Evolutionary conservation across 805 yeast species (phyloP).

Genomic region (Yamadazyma olivae): DNA sequence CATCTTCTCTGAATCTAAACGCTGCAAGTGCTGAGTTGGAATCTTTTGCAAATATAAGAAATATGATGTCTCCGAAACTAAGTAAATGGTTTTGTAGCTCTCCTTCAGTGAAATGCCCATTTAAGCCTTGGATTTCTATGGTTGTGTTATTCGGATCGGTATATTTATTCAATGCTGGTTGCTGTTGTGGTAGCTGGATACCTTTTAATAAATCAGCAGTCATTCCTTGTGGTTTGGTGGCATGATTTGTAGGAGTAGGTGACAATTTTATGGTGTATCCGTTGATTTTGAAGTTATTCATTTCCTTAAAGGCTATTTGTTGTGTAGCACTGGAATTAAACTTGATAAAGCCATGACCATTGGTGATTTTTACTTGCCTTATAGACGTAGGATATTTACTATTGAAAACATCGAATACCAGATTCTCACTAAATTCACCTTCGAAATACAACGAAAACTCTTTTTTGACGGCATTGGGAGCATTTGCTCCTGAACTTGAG

Average conservation of each 20-base stretch:
- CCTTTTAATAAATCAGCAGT: constrained; percentile 5
- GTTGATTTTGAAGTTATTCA: constrained; percentile 75
- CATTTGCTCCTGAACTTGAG: constrained; percentile 4
- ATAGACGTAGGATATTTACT: constrained; percentile 65
- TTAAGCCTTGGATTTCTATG: constrained; percentile 65
- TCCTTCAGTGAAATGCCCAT: constrained; percentile 53
- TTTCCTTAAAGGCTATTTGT: constrained; percentile 68
- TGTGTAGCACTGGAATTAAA: constrained; percentile 65
- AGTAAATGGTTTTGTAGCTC: constrained; percentile 61
- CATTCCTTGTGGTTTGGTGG: background rate
- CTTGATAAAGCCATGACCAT: constrained; percentile 82
- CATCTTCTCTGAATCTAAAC: constrained; percentile 29
- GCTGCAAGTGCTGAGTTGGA: constrained; percentile 21
- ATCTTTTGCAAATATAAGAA: constrained; percentile 19
- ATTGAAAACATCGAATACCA: constrained; percentile 63
- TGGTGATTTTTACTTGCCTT: constrained; percentile 65
- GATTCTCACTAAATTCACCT: constrained; percentile 70
- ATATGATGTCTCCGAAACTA: constrained; percentile 55
- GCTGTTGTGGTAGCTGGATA: constrained; percentile 36
- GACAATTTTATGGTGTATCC: constrained; percentile 64
- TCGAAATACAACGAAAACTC: constrained; percentile 75
- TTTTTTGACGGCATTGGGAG: constrained; percentile 1
- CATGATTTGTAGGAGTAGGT: constrained; percentile 1
- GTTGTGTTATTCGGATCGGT: constrained; percentile 85
- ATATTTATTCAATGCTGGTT: constrained; percentile 57